Base-by-base conservation (phyloP, 257 asterid species). In the Solanum megistacrolobum region DNA sequence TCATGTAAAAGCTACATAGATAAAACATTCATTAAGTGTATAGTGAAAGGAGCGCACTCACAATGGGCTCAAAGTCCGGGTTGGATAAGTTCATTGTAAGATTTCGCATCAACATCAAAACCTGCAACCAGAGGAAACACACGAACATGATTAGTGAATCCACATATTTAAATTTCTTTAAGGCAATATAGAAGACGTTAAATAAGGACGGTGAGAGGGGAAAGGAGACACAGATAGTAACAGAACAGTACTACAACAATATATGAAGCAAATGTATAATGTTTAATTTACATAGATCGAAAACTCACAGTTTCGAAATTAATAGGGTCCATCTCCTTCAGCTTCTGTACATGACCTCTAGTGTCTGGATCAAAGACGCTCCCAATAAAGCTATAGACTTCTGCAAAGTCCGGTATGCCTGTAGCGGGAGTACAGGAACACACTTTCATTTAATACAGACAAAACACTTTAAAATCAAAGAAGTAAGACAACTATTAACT, bases 311-410 rank as follows among this genome's bases (percentile, higher is more conserved):
- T 95, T 91, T 97, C 98, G 83, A 96, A 94, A 90, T 96, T 95
- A 62, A 97, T 97, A 32, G 98, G 98, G 91, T 97, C 99, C 99
- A 97, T 97, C 94, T 97, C 99, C 94, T 97, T 94, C 73, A 97
- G 98, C 93, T 94, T 96, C 92, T 90, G 93, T 92, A 92, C 97
- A 73, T 95, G 99, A 89, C 92, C 95, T 87, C 83, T 91, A 89
- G 93, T 89, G 75, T 90, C 95, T 35, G 99, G 98, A 89, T 97
- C 99, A 88, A 97, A 97, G 89, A 97, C 96, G 82, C 98, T 96
- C 85, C 98, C 99, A 74, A 97, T 97, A 91, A 95, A 97, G 91
- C 95, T 92, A 87, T 97, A 97, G 36, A 97, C 98, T 93, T 94
- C 99, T n/a, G 95, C 93, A 92, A 97, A 97, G 93, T 97, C 99